phyloP scores from a whole-genome alignment of 805 yeast genomes.

The Hanseniaspora lindneri region DNA sequence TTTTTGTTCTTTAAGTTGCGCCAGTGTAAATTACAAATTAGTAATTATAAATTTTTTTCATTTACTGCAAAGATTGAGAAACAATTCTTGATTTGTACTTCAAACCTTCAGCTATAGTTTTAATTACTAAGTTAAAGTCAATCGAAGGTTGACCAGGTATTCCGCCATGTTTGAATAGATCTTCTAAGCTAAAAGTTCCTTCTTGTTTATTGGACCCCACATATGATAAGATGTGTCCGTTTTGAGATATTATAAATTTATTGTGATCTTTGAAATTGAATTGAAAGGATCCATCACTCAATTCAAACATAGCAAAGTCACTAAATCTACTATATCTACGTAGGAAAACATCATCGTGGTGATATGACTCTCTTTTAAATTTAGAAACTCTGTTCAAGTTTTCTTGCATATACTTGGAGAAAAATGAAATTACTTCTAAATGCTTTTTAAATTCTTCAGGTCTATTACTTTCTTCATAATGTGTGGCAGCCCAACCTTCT shows the following conservation, averaged over 20 bases:
- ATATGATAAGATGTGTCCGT: slow-evolving; percentile 67
- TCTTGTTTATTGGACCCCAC: slow-evolving; percentile 67
- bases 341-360: slow-evolving; percentile 59
- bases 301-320: slow-evolving; percentile 78
- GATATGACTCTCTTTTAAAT: slow-evolving; percentile 39
- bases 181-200: slow-evolving; percentile 48
- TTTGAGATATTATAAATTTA: slow-evolving; percentile 66
- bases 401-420: slow-evolving; percentile 83
- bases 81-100: slow-evolving; percentile 29
- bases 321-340: slow-evolving; percentile 72
- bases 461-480: slow-evolving; percentile 33
- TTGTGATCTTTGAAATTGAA: slow-evolving; percentile 93
- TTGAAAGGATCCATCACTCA: slow-evolving; percentile 86
- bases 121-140: slow-evolving; percentile 36
- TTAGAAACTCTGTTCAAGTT: slow-evolving; percentile 68
- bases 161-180: slow-evolving; percentile 37
- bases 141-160: slow-evolving; percentile 39
- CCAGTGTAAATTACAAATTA: too few species aligned
- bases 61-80: slow-evolving; percentile 16
- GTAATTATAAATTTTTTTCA: neutral
- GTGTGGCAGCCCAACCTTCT: slow-evolving; percentile 45
- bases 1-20: too few species aligned
- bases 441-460: slow-evolving; percentile 51
- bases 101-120: slow-evolving; percentile 56
- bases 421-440: slow-evolving; percentile 75